Conservation (phyloP, 1,284 basidiomycete species). For the Austroboletus niveus region DNA sequence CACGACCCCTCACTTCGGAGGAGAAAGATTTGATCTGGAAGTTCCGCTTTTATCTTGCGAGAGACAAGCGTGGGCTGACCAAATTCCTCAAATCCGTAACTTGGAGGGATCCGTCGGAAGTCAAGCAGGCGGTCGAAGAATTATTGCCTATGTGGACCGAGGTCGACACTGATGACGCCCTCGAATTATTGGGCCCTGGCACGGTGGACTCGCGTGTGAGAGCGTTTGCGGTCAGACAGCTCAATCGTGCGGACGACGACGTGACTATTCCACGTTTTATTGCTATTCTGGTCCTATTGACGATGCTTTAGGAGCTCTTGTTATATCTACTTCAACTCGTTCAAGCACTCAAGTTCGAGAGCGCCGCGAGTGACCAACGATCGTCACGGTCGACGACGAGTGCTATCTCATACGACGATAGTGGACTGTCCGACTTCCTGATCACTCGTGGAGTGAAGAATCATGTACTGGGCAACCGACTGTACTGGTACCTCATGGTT, state of each 20-base stretch:
- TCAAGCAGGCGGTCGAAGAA: constrained; percentile 97
- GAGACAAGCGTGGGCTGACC: constrained; percentile 89
- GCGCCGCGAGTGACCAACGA: constrained; percentile 66
- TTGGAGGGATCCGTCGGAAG: constrained; percentile 94
- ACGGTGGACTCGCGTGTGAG: constrained; percentile 91
- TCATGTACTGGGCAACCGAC: constrained; percentile 81
- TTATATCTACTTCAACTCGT: constrained; percentile 95
- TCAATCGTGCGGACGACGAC: constrained; percentile 92
- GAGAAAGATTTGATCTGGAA: constrained; percentile 99
- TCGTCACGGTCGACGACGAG: constrained; percentile 64
- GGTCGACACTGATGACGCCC: constrained; percentile 93
- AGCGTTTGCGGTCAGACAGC: constrained; percentile 90
- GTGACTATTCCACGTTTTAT: constrained; percentile 44
- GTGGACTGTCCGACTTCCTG: constrained; percentile 87
- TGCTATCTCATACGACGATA: constrained; percentile 78
- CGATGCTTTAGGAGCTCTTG: constrained; percentile 70
- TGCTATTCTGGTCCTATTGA: constrained; percentile 1
- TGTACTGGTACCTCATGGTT: constrained; percentile 98
- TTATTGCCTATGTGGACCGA: constrained; percentile 96
- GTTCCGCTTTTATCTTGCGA: constrained; percentile 93
- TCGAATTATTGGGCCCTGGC: constrained; percentile 90
- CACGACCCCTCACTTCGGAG: constrained; percentile 81
- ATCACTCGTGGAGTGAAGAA: constrained; percentile 85
- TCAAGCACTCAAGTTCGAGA: constrained; percentile 96
- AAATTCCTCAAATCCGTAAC: constrained; percentile 99